Conservation (phyloP, 2,329 filamentous ascomycete species). For the Zymoseptoria ardabiliae region DNA sequence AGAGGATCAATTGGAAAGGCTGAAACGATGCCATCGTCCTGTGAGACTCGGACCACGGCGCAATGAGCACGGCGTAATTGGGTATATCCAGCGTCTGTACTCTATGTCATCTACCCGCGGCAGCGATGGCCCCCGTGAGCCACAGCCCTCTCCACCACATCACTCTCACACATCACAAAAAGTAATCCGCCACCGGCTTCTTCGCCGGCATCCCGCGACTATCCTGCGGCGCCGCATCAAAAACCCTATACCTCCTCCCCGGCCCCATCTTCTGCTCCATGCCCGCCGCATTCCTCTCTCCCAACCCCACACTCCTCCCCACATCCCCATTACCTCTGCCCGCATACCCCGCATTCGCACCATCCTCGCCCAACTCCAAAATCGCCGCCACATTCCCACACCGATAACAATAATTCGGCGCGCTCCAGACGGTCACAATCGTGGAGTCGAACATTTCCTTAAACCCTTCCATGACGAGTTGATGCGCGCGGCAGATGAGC, state of each 20-base stretch:
- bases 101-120: neutral
- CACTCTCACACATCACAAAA: slow-evolving; percentile 46
- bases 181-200: slow-evolving; percentile 96
- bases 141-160: neutral
- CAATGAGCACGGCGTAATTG: neutral
- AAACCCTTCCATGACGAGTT: slow-evolving; percentile 98
- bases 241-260: slow-evolving; percentile 84
- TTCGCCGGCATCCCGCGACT: slow-evolving; percentile 96
- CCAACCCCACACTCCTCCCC: slow-evolving; percentile 38
- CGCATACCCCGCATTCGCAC: slow-evolving; percentile 43
- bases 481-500: slow-evolving; percentile 87
- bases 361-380: slow-evolving; percentile 83
- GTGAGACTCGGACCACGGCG: neutral
- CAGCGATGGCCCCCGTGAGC: too few species aligned
- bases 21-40: neutral
- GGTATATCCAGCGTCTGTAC: neutral
- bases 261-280: slow-evolving; percentile 54
- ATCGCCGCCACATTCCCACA: slow-evolving; percentile 70
- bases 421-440: slow-evolving; percentile 87
- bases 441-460: slow-evolving; percentile 97
- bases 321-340: slow-evolving; percentile 60
- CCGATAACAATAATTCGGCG: slow-evolving; percentile 35
- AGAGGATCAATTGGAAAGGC: too few species aligned
- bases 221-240: slow-evolving; percentile 94
- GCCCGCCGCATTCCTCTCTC: slow-evolving; percentile 33